Evolutionary conservation across 352 stramenopile species (phyloP).

Genomic region (Phytophthora tubulina): DNA sequence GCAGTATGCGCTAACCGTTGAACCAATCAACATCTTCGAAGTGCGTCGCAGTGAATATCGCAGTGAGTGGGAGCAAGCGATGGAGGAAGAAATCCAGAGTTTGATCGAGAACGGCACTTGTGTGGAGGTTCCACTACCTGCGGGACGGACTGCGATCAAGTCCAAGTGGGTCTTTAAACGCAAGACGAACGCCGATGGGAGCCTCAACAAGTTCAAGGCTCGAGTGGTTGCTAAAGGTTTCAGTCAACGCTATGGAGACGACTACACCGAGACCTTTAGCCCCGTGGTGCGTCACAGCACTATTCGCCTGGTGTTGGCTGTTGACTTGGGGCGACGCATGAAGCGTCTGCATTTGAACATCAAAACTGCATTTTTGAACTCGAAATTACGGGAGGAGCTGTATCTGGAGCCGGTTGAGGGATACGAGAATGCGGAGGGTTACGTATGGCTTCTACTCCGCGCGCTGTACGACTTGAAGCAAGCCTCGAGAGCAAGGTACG

Average conservation of each 20-base stretch:
- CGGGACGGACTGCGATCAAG: slow-evolving; percentile 7
- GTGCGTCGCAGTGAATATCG: background rate
- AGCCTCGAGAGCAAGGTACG: slow-evolving; percentile 37
- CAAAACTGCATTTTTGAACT: slow-evolving; percentile 32
- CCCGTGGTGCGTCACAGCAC: background rate
- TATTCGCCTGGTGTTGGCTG: slow-evolving; percentile 19
- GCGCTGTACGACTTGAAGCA: slow-evolving; percentile 47
- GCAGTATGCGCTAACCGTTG: slow-evolving; percentile 1
- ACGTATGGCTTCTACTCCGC: slow-evolving; percentile 30
- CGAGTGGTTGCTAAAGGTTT: slow-evolving; percentile 37
- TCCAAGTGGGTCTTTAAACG: slow-evolving; percentile 23
- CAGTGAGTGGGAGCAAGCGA: slow-evolving; percentile 13
- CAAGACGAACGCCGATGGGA: slow-evolving; percentile 24
- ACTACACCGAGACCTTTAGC: slow-evolving; percentile 52
- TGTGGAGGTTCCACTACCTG: slow-evolving; percentile 7
- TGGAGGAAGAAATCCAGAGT: slow-evolving; percentile 7
- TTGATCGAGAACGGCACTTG: slow-evolving; percentile 8
- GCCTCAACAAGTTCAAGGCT: slow-evolving; percentile 49
- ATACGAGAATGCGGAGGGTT: background rate
- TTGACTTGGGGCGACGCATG: slow-evolving; percentile 14
- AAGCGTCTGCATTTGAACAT: slow-evolving; percentile 27
- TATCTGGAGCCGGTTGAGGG: slow-evolving; percentile 20
- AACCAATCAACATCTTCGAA: slow-evolving; percentile 17
- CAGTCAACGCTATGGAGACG: slow-evolving; percentile 23
- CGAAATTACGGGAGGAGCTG: slow-evolving; percentile 11